Percentiles rank a stretch among this genome's conserved stretches.
Evolutionary conservation across 176 grass and related monocot genomes (phyloP).

Genomic region (Secale cereale): DNA sequence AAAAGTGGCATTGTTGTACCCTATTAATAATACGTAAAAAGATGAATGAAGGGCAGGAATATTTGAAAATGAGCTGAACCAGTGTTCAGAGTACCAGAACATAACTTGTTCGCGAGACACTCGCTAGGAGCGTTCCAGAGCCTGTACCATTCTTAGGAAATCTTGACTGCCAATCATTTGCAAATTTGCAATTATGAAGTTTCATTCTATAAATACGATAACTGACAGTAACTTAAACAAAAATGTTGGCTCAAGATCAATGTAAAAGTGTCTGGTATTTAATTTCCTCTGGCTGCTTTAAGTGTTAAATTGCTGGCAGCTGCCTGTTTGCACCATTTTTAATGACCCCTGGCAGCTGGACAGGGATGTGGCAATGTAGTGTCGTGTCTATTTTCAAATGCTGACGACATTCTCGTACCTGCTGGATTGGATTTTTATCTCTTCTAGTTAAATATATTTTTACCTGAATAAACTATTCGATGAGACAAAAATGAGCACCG

Average conservation of each 20-base stretch:
- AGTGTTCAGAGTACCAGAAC: neutral
- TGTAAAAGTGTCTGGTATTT: neutral
- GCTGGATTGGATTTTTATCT: neutral
- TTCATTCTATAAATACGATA: neutral
- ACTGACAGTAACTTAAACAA: neutral
- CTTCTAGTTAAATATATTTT: neutral
- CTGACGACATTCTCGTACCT: neutral
- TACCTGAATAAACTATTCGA: neutral
- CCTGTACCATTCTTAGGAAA: neutral
- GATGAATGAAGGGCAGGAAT: neutral
- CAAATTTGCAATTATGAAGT: slow-evolving; percentile 4
- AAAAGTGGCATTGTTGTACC: neutral
- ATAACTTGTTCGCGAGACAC: neutral
- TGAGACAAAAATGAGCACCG: neutral
- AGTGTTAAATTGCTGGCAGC: neutral
- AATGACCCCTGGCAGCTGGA: neutral
- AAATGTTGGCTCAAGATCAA: neutral
- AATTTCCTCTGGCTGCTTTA: too few species aligned
- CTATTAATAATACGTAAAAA: neutral
- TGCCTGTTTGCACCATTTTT: neutral
- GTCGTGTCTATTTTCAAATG: neutral
- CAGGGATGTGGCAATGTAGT: neutral
- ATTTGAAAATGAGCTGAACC: neutral
- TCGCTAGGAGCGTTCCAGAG: neutral
- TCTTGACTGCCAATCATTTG: neutral